A percentile compares a stretch with the other conserved stretches of the same genome.
These are phyloP conservation scores for Pueraria montana DNA, from an alignment of 306 rosid species.

Conservation along the genomic window DNA sequence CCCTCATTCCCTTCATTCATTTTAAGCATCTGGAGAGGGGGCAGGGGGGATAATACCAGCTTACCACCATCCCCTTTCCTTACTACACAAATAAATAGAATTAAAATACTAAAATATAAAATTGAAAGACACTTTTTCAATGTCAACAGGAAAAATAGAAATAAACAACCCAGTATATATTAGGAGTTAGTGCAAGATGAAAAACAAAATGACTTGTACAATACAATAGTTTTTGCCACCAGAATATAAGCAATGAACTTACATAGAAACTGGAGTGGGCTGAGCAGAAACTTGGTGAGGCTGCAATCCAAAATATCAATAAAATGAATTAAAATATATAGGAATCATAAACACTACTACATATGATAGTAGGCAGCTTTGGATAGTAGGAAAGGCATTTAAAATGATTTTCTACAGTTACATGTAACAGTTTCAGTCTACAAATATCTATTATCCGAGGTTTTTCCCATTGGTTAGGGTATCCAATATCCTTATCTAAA, in stretches of 20 bases:
- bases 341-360: constrained; percentile 22
- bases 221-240: constrained; percentile 1
- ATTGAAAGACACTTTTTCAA: not conserved
- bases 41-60: not conserved
- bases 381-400: constrained; percentile 6
- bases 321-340: constrained; percentile 7
- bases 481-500: constrained; percentile 29
- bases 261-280: constrained; percentile 90
- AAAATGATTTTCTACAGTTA: constrained; percentile 2
- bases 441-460: constrained; percentile 23
- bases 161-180: constrained; percentile 14
- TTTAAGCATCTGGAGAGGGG: constrained; percentile 15
- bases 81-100: not conserved
- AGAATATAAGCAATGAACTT: constrained; percentile 60
- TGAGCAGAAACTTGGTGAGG: constrained; percentile 74
- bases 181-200: not conserved
- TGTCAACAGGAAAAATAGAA: constrained; percentile 11
- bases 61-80: constrained; percentile 11
- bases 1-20: constrained; percentile 12
- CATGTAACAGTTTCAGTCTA: not conserved
- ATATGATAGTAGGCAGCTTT: not conserved
- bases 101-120: constrained; percentile 20
- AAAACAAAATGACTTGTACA: constrained; percentile 24
- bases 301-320: constrained; percentile 66
- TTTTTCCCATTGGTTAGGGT: constrained; percentile 2